phyloP scores from a whole-genome alignment of 139 green algal genomes.

The Mychonastes homosphaera region DNA sequence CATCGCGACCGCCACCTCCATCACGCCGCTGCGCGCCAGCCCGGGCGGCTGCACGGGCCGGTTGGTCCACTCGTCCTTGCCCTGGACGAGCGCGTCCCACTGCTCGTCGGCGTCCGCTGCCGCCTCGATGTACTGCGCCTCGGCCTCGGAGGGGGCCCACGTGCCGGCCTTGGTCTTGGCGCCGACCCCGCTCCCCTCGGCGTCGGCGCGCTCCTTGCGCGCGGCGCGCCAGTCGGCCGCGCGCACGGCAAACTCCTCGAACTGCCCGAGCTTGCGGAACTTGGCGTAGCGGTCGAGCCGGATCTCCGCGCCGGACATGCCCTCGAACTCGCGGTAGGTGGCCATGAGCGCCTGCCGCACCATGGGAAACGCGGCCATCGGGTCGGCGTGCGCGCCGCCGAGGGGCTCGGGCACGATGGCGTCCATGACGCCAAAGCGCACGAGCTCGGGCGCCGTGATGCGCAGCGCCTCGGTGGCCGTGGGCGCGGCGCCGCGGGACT shows the following conservation, averaged over 20 bases:
- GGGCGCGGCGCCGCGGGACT: slow-evolving; percentile 65
- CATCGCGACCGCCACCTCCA: slow-evolving; percentile 47
- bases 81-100: slow-evolving; percentile 52
- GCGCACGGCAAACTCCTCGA: slow-evolving; percentile 63
- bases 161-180: slow-evolving; percentile 61
- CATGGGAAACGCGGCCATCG: slow-evolving; percentile 67
- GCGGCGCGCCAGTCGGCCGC: slow-evolving; percentile 51
- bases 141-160: slow-evolving; percentile 54
- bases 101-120: slow-evolving; percentile 60
- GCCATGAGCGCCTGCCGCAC: slow-evolving; percentile 71
- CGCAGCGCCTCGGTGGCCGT: slow-evolving; percentile 82
- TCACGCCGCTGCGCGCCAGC: slow-evolving; percentile 36
- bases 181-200: no score
- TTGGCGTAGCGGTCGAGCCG: slow-evolving; percentile 75
- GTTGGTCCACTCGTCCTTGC: slow-evolving; percentile 59
- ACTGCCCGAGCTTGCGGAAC: slow-evolving; percentile 70
- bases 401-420: slow-evolving; percentile 80
- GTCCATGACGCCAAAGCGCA: slow-evolving; percentile 81
- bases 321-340: slow-evolving; percentile 48
- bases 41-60: slow-evolving; percentile 52
- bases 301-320: slow-evolving; percentile 64
- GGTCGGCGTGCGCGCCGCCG: slow-evolving; percentile 81
- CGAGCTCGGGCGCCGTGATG: slow-evolving; percentile 79
- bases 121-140: slow-evolving; percentile 66
- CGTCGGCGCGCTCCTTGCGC: slow-evolving; percentile 30